Conservation (phyloP, 164 flowering plant species). For the Dillenia turbinata region DNA sequence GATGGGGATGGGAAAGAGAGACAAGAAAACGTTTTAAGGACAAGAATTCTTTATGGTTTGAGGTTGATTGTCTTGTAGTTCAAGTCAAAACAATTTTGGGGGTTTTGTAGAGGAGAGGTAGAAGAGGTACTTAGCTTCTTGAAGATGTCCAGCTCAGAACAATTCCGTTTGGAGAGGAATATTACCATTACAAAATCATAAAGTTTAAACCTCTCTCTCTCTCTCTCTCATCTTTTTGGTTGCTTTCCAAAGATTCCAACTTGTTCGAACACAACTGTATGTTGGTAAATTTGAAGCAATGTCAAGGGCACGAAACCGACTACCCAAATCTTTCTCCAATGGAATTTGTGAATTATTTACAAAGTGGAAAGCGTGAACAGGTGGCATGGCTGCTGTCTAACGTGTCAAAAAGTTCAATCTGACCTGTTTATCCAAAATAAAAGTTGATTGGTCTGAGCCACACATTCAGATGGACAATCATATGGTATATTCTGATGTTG, state of each 20-base stretch:
- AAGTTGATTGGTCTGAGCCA: no score
- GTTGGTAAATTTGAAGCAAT: conserved; percentile 17
- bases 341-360: no score
- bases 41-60: conserved; percentile 23
- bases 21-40: not conserved
- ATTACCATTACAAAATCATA: not conserved
- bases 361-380: no score
- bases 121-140: conserved; percentile 41
- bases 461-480: no score
- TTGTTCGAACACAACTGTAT: conserved; percentile 12
- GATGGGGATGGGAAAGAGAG: conserved; percentile 3
- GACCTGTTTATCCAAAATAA: no score
- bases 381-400: no score
- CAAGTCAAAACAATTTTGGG: conserved; percentile 31
- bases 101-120: conserved; percentile 21
- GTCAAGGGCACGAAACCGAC: not conserved
- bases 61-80: conserved; percentile 53
- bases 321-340: no score
- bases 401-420: no score
- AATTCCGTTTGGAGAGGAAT: conserved; percentile 20
- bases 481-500: no score
- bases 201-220: not conserved
- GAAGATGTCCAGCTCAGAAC: conserved; percentile 23
- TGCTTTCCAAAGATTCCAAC: conserved; percentile 8
- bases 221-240: conserved; percentile 2